Percentiles rank a stretch among this genome's conserved stretches.
Evolutionary conservation across 176 grass and related monocot genomes (phyloP).

Genomic region (Paspalum notatum): DNA sequence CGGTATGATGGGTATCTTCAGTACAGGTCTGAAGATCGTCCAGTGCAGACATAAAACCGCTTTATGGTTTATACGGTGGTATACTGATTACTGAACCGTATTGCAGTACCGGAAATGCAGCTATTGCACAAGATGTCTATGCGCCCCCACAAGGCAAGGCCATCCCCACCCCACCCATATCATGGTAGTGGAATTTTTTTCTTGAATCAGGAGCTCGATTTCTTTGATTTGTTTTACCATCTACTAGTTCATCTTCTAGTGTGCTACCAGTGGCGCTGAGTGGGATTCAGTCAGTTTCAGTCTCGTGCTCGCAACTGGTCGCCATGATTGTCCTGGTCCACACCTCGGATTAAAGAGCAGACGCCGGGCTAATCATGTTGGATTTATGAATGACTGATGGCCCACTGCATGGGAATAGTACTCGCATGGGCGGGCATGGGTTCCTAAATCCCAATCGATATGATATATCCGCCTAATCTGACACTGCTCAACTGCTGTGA

Average conservation of each 20-base stretch:
- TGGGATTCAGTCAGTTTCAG: not conserved
- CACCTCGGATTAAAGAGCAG: not conserved
- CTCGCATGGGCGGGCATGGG: not conserved
- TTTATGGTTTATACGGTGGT: conserved; percentile 16
- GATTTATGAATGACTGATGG: not conserved
- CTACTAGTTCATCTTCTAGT: too few relatives aligned
- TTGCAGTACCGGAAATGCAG: not conserved
- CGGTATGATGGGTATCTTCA: not conserved
- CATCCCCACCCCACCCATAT: too few relatives aligned
- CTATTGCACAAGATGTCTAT: too few relatives aligned
- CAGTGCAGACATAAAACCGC: not conserved
- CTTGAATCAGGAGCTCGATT: too few relatives aligned
- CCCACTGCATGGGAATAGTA: too few relatives aligned
- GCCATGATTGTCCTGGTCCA: conserved; percentile 6
- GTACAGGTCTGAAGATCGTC: conserved; percentile 30
- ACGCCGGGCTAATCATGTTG: conserved; percentile 2
- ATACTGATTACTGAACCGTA: not conserved
- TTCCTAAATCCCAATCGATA: not conserved
- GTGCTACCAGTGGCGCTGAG: not conserved
- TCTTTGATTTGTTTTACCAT: too few relatives aligned
- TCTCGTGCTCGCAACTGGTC: not conserved
- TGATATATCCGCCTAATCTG: not conserved
- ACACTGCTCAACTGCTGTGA: not conserved
- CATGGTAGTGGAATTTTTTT: too few relatives aligned
- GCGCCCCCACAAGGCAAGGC: too few relatives aligned